Evolutionary conservation across 176 grass and related monocot genomes (phyloP).

Genomic region (Zea luxurians): DNA sequence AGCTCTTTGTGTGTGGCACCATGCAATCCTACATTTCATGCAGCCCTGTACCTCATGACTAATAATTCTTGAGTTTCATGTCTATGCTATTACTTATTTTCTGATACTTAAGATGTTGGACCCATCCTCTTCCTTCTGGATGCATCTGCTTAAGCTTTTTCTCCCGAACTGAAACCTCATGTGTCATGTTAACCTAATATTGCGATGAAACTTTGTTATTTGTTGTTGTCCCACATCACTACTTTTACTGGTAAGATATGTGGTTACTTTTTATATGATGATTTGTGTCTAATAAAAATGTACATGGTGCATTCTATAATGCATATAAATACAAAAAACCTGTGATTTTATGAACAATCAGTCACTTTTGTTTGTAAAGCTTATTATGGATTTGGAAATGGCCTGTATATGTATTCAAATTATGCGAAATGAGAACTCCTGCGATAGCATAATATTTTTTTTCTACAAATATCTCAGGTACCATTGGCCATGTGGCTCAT

Average conservation of each 20-base stretch:
- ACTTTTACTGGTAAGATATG: not conserved
- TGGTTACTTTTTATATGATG: not conserved
- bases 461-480: slow-evolving; percentile 1
- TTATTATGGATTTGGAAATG: not conserved
- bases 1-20: not conserved
- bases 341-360: slow-evolving; percentile 3
- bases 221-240: not conserved
- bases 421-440: not conserved
- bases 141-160: not conserved
- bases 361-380: not conserved
- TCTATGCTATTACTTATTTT: not conserved
- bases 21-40: not conserved
- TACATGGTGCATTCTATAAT: not conserved
- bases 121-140: not conserved
- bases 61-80: not conserved
- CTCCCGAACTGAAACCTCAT: not conserved
- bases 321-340: not conserved
- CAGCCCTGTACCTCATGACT: not conserved
- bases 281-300: not conserved
- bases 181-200: not conserved
- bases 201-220: not conserved
- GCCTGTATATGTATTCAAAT: not conserved
- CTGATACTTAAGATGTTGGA: not conserved
- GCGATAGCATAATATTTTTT: not conserved
- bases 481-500: slow-evolving; percentile 18